Evolutionary conservation across 345 rosid genomes (phyloP).

Genomic region (Zanthoxylum bungeanum): DNA sequence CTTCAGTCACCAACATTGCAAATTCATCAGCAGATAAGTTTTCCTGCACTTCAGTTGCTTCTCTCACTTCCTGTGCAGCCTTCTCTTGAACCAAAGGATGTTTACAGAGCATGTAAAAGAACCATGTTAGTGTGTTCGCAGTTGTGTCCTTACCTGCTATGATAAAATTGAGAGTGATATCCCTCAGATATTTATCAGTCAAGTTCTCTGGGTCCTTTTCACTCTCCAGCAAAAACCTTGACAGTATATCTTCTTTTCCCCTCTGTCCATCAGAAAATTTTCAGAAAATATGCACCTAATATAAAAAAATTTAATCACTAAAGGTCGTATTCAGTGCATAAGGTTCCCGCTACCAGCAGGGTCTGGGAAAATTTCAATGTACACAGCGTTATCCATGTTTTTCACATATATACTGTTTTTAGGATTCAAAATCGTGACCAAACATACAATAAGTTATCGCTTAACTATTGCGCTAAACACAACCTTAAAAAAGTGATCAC

Average conservation of each 20-base stretch:
- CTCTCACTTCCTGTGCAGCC: slow-evolving; percentile 23
- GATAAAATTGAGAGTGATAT: slow-evolving; percentile 42
- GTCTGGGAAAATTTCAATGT: too few species aligned
- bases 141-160: slow-evolving; percentile 40
- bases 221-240: slow-evolving; percentile 44
- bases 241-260: slow-evolving; percentile 33
- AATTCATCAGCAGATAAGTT: slow-evolving; percentile 20
- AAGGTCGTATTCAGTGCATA: too few species aligned
- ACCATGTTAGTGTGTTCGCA: slow-evolving; percentile 40
- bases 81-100: slow-evolving; percentile 32
- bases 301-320: too few species aligned
- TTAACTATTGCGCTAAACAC: too few species aligned
- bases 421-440: too few species aligned
- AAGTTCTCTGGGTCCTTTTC: slow-evolving; percentile 38
- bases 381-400: too few species aligned
- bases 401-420: too few species aligned
- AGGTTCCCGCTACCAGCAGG: too few species aligned
- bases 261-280: slow-evolving; percentile 19
- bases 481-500: neutral
- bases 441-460: too few species aligned
- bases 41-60: slow-evolving; percentile 10
- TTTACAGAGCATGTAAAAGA: slow-evolving; percentile 38
- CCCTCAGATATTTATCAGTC: slow-evolving; percentile 38
- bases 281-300: neutral
- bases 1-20: slow-evolving; percentile 31